Evolutionary conservation across 805 yeast genomes (phyloP).

Genomic region (Hagleromyces aurorensis): DNA sequence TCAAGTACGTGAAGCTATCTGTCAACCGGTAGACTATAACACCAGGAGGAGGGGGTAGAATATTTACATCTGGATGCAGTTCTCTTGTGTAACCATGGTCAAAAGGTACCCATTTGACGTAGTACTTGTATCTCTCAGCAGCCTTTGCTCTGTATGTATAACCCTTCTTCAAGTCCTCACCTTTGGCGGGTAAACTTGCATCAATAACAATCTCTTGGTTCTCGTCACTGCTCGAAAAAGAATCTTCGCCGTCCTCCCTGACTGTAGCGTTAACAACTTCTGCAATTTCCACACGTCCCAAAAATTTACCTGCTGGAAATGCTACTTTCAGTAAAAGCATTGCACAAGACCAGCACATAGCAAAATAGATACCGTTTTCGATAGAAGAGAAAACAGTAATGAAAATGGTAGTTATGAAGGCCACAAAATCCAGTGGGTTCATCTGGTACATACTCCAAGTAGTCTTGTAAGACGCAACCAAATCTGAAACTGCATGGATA

Average conservation of each 20-base stretch:
- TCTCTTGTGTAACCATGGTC: conserved; percentile 31
- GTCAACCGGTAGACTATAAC: conserved; percentile 77
- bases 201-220: too few relatives aligned
- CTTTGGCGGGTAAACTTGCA: conserved; percentile 8
- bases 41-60: conserved; percentile 83
- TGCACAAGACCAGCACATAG: conserved; percentile 77
- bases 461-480: conserved; percentile 61
- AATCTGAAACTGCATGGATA: conserved; percentile 87
- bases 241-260: conserved; percentile 17
- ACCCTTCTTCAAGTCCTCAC: conserved; percentile 5
- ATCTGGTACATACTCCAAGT: conserved; percentile 65
- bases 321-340: conserved; percentile 65
- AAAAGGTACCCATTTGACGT: conserved; percentile 65
- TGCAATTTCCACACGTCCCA: conserved; percentile 68
- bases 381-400: conserved; percentile 71
- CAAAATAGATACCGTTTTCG: conserved; percentile 87
- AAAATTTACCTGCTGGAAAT: conserved; percentile 72
- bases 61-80: conserved; percentile 48
- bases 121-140: conserved; percentile 33
- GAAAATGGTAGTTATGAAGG: conserved; percentile 64
- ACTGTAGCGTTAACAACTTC: conserved; percentile 61
- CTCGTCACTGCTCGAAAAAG: conserved; percentile 9
- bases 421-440: conserved; percentile 64
- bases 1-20: conserved; percentile 77
- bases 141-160: not conserved